Conservation (phyloP, 495 filamentous ascomycete genomes). For the Extremus antarcticus region DNA sequence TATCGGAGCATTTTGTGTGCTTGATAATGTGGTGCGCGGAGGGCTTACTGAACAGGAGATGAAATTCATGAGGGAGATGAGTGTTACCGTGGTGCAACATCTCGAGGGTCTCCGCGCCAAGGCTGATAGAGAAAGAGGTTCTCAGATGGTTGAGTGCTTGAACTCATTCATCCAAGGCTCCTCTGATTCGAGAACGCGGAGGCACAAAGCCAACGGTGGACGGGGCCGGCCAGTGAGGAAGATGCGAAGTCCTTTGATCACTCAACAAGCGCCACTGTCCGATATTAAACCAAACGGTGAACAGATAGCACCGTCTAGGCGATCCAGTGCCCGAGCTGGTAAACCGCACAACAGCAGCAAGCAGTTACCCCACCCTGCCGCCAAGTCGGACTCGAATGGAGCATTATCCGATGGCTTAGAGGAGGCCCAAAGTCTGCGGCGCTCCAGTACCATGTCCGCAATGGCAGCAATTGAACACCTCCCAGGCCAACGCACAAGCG, state of each 20-base stretch:
- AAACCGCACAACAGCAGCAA: background rate
- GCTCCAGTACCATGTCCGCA: background rate
- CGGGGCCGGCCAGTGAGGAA: background rate
- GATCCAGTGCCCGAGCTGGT: too few relatives aligned
- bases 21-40: constrained; percentile 17
- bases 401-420: background rate
- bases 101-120: background rate
- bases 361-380: background rate
- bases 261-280: background rate
- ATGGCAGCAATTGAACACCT: background rate
- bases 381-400: background rate
- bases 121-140: background rate
- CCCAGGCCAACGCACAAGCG: background rate
- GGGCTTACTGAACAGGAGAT: constrained; percentile 28
- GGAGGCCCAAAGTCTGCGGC: background rate
- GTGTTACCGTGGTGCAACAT: background rate
- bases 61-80: constrained; percentile 29
- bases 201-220: too few relatives aligned
- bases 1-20: constrained; percentile 20
- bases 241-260: background rate
- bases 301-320: too few relatives aligned
- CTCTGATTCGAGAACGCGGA: background rate
- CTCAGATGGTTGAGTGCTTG: background rate
- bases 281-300: too few relatives aligned
- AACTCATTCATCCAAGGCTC: background rate